Evolutionary conservation across 2,329 filamentous ascomycete genomes (phyloP), one percentile per base, ranked within the genome.

Genomic region (Lizonia empirigonia): DNA sequence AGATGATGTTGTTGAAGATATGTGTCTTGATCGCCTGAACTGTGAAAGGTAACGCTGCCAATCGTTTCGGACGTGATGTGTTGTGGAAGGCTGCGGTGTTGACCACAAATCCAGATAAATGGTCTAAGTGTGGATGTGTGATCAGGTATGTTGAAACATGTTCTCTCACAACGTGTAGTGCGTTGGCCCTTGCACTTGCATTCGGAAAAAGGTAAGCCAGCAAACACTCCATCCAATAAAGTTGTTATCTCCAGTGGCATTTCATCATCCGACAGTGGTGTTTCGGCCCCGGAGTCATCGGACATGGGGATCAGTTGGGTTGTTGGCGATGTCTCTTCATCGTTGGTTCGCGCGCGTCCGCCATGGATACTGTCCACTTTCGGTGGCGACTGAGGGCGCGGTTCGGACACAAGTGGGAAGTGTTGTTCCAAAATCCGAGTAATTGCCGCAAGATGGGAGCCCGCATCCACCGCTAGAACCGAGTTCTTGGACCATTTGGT

Each of bases 1-100:
- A 99, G 45, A 97, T 96, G 50, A 96, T 79, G 67, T 97, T 95
- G 74, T 99, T 99, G 78, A 99, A 99, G 53, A 99, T 90, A 74
- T 99, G 92, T 0, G 81, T 85, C 71, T 96, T 97, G 74, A 99
- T 87, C 0, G 93, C 92, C 36, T 90, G 82, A 42, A 99, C 92
- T n/a, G 93, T 96, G 22, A 85, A 87, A 0, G 92, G 91, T 4
- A 97, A 77, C 0, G 89, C 93, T 1, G 93, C 91, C 12, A 99
- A 79, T 19, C 88, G 85, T 74, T 97, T 99, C 0, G 91, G 90
- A 24, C 81, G 79, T 22, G 87, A 85, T 2, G 88, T 84, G 23
- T 89, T 89, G 23, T 90, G 87, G 16, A 95, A 84, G 3, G 89
- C 87, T 5, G 94, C 92, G 0, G 93, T 97, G 72, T 97, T 97